Percentiles rank a stretch among this genome's conserved stretches.
Conservation (phyloP, 768 basidiomycete species). For the Tricholoma saponaceum region DNA sequence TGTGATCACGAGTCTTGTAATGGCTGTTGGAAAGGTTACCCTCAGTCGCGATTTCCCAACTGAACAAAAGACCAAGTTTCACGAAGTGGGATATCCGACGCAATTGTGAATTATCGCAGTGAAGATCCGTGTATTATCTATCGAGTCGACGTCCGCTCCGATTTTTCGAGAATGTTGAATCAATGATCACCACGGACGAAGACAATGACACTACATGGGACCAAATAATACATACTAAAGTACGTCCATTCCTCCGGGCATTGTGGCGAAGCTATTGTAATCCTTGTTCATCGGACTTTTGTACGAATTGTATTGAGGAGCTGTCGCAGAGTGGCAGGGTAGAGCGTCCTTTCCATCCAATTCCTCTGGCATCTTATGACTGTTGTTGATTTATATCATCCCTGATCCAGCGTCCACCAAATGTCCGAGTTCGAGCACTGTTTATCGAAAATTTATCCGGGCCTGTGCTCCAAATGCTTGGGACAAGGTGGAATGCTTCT, state of each 20-base stretch:
- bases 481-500: slow-evolving; percentile 39
- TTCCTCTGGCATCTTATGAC: neutral
- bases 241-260: slow-evolving; percentile 19
- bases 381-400: neutral
- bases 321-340: neutral
- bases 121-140: slow-evolving; percentile 27
- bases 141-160: slow-evolving; percentile 35
- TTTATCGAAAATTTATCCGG: slow-evolving; percentile 53
- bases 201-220: slow-evolving; percentile 34
- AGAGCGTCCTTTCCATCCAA: neutral
- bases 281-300: neutral
- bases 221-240: slow-evolving; percentile 26
- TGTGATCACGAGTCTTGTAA: slow-evolving; percentile 34
- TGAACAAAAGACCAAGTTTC: slow-evolving; percentile 47
- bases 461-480: slow-evolving; percentile 56
- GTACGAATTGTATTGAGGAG: neutral
- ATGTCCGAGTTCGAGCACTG: slow-evolving; percentile 42
- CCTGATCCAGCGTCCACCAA: slow-evolving; percentile 24
- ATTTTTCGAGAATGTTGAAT: slow-evolving; percentile 28
- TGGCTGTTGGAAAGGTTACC: slow-evolving; percentile 38
- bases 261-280: neutral
- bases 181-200: slow-evolving; percentile 16
- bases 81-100: slow-evolving; percentile 36
- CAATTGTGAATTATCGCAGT: slow-evolving; percentile 28
- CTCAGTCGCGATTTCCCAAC: slow-evolving; percentile 49